Conservation (phyloP, 345 rosid genomes). For the Capsella bursapastoris region DNA sequence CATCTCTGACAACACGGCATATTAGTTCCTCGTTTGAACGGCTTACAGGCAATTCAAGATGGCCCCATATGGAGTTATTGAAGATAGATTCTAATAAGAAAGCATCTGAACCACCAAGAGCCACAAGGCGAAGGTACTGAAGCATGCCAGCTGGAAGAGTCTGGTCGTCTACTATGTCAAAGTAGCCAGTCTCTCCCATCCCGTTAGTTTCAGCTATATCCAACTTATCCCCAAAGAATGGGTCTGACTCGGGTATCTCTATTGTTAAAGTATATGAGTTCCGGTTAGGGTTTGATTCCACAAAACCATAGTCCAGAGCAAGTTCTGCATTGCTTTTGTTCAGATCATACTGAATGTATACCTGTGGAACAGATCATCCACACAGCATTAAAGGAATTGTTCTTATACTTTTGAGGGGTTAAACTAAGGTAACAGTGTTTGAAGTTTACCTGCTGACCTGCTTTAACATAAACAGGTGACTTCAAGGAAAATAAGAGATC, state of each 20-base stretch:
- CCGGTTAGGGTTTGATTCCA: constrained; percentile 67
- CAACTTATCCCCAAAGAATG: constrained; percentile 44
- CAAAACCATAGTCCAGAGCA: constrained; percentile 91
- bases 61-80: constrained; percentile 83
- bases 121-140: constrained; percentile 79
- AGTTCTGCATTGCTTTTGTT: constrained; percentile 89
- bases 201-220: constrained; percentile 84
- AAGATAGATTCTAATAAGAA: constrained; percentile 77
- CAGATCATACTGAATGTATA: constrained; percentile 79
- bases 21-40: constrained; percentile 83
- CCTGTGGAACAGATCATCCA: constrained; percentile 51
- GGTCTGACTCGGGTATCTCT: constrained; percentile 74
- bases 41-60: constrained; percentile 85
- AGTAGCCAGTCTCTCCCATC: constrained; percentile 68
- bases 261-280: constrained; percentile 80
- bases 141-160: constrained; percentile 80
- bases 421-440: constrained; percentile 12
- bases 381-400: constrained; percentile 4
- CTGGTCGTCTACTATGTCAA: constrained; percentile 68
- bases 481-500: constrained; percentile 86
- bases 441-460: constrained; percentile 83
- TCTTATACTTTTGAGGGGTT: not conserved
- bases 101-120: constrained; percentile 77
- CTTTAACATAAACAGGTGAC: constrained; percentile 74
- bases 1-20: constrained; percentile 73